Conservation (phyloP, 495 filamentous ascomycete species). For the Hypoxylon fragiforme region DNA sequence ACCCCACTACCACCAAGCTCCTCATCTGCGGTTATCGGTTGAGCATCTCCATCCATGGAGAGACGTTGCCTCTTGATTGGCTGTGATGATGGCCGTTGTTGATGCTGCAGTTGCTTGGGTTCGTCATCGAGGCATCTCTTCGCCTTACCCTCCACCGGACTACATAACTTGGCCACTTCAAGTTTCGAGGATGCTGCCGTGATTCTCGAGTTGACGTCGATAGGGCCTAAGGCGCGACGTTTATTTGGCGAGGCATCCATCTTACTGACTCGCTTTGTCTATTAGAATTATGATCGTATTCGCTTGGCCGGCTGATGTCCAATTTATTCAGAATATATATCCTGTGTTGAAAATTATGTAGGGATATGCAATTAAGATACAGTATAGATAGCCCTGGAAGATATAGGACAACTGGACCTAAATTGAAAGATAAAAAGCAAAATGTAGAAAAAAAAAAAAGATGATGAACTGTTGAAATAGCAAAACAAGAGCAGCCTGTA, state of each 20-base stretch:
- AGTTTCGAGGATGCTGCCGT: conserved; percentile 10
- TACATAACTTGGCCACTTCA: conserved; percentile 2
- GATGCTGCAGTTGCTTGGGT: conserved; percentile 10
- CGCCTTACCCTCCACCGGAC: conserved; percentile 16
- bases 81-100: background rate
- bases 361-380: too few species aligned
- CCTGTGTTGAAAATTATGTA: too few species aligned
- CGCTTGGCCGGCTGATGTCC: too few species aligned
- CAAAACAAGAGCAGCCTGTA: too few species aligned
- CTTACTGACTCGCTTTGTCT: background rate
- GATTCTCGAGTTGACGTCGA: conserved; percentile 46
- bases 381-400: too few species aligned
- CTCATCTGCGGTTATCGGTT: background rate
- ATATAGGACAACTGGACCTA: too few species aligned
- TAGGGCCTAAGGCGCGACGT: conserved; percentile 49
- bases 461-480: too few species aligned
- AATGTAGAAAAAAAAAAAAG: too few species aligned
- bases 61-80: conserved; percentile 30
- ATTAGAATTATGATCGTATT: too few species aligned
- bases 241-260: conserved; percentile 48
- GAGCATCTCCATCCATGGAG: conserved; percentile 6
- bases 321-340: too few species aligned
- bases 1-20: conserved; percentile 1
- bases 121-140: conserved; percentile 35
- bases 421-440: too few species aligned